Evolutionary conservation across 2,329 filamentous ascomycete genomes (phyloP), one percentile per base, ranked within the genome.

Genomic region (Arthrobotrys megalospora): DNA sequence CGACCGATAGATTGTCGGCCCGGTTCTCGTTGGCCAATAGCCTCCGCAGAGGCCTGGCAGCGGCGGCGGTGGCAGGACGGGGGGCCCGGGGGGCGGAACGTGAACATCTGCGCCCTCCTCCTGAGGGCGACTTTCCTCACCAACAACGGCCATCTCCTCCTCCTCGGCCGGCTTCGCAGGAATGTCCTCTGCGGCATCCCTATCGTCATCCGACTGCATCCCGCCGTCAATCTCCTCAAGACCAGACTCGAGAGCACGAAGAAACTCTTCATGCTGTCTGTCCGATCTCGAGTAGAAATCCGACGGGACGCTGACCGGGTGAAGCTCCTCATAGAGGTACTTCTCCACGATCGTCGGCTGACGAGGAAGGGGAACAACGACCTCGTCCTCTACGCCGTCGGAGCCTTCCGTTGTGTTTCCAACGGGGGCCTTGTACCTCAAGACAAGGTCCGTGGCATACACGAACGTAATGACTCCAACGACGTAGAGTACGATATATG

Each of bases 311-410:
- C 12, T 12, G 36, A 28, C 24, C 24, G 7, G 36, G 41, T 16
- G n/a, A 45, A 45, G 41, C 6, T 45, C 41, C 41, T 45, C 41
- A 45, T n/a, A 6, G 41, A 45, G 41, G 41, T 45, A 45, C 41
- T 16, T 45, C 41, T 45, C 41, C 41, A 45, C 41, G 6, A 45
- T 45, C 8, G 8, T 45, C 41, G 41, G 41, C 5, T 28, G 24
- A 28, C 24, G 24, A 28, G 24, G 24, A 28, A 28, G 24, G 24
- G 24, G 2, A 28, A 28, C 24, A 28, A 28, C 24, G 24, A 28
- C 24, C 2, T 28, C 24, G 24, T 28, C 24, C 24, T 28, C 24
- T 28, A 28, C 24, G 5, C 5, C 24, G 24, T 28, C 24, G 24
- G 24, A 5, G 24, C 24, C 24, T 28, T 28, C 24, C 24, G 24